Evolutionary conservation across 805 yeast genomes (phyloP).

Genomic region (Kregervanrija delftensis): DNA sequence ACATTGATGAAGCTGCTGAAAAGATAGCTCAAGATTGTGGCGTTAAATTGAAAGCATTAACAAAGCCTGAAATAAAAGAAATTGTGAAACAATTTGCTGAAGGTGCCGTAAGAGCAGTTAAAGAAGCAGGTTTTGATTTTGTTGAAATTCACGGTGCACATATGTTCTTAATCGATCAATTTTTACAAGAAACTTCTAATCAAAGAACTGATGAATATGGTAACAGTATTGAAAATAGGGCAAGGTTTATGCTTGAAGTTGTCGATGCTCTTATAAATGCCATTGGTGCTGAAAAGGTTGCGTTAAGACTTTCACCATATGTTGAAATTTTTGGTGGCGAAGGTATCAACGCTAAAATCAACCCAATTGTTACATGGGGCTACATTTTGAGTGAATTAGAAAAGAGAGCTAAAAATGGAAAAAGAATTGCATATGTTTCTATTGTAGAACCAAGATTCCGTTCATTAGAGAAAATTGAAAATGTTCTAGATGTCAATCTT

Average conservation of each 20-base stretch:
- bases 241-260: slow-evolving; percentile 36
- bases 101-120: slow-evolving; percentile 36
- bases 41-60: slow-evolving; percentile 42
- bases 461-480: slow-evolving; percentile 24
- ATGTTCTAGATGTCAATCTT: slow-evolving; percentile 7
- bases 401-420: slow-evolving; percentile 28
- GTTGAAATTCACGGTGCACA: slow-evolving; percentile 37
- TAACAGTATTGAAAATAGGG: slow-evolving; percentile 36
- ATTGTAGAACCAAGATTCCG: slow-evolving; percentile 72
- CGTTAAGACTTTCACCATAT: slow-evolving; percentile 43
- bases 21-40: slow-evolving; percentile 27
- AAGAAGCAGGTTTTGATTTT: slow-evolving; percentile 34
- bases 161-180: slow-evolving; percentile 34
- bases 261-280: slow-evolving; percentile 44
- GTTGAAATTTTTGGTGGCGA: slow-evolving; percentile 25
- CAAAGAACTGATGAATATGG: slow-evolving; percentile 37
- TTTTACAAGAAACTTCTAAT: slow-evolving; percentile 30
- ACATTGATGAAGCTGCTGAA: slow-evolving; percentile 30
- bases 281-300: slow-evolving; percentile 44
- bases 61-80: slow-evolving; percentile 34
- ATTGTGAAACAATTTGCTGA: slow-evolving; percentile 33
- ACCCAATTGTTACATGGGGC: slow-evolving; percentile 25
- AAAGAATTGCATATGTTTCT: slow-evolving; percentile 22
- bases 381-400: slow-evolving; percentile 36
- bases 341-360: slow-evolving; percentile 20